Percentiles rank a stretch among this genome's conserved stretches.
Conservation (phyloP, 1,284 basidiomycete genomes). For the Heterobasidion irregulare region DNA sequence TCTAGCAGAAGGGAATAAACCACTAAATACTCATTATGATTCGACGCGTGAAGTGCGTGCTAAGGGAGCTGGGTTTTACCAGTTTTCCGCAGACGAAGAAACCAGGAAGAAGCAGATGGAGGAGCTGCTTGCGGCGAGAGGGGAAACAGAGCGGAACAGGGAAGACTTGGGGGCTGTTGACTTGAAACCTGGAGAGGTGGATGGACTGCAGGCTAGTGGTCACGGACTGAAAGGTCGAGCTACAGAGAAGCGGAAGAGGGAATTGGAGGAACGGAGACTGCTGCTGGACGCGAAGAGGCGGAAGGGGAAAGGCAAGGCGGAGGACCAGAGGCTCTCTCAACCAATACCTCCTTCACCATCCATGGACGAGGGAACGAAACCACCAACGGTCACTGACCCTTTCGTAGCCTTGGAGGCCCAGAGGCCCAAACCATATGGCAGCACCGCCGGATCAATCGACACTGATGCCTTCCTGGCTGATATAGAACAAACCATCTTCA, state of each 20-base stretch:
- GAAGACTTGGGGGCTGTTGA: slow-evolving; percentile 52
- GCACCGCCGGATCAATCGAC: slow-evolving; percentile 17
- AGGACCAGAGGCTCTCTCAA: background rate
- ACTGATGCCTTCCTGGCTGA: slow-evolving; percentile 61
- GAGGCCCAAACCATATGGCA: slow-evolving; percentile 13
- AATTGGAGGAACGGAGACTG: slow-evolving; percentile 69
- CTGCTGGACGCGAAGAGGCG: slow-evolving; percentile 75
- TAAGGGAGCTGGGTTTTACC: slow-evolving; percentile 87
- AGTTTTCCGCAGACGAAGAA: slow-evolving; percentile 80
- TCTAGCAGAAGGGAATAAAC: slow-evolving; percentile 59
- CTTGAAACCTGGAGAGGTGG: slow-evolving; percentile 51
- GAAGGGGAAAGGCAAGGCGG: slow-evolving; percentile 36
- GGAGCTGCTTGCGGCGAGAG: slow-evolving; percentile 53
- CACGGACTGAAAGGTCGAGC: slow-evolving; percentile 42
- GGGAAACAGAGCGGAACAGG: slow-evolving; percentile 66
- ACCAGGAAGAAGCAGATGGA: slow-evolving; percentile 73
- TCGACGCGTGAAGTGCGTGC: slow-evolving; percentile 73
- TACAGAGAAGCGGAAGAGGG: slow-evolving; percentile 72
- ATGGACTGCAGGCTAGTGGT: slow-evolving; percentile 47
- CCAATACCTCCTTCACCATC: background rate
- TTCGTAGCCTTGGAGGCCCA: slow-evolving; percentile 42
- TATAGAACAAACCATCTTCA: slow-evolving; percentile 34
- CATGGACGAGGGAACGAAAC: background rate
- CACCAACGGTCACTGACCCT: slow-evolving; percentile 26
- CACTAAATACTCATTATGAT: slow-evolving; percentile 77